Percentiles rank a stretch among this genome's conserved stretches.
Conservation (phyloP, 2,329 filamentous ascomycete genomes). For the Neodidymelliopsis sp. region DNA sequence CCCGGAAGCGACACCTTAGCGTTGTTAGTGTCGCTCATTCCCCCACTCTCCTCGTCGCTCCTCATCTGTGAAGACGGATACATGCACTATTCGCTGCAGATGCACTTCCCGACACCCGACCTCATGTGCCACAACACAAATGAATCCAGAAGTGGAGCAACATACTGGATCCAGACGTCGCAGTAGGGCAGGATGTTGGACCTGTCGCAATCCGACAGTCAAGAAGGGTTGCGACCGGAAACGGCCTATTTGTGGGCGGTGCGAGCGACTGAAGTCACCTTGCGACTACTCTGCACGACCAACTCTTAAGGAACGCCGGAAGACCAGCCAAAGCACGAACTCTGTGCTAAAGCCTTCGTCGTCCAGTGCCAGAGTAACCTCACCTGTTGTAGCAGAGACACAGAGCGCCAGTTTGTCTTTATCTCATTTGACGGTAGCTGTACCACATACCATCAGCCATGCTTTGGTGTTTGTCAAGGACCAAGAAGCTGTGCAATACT, state of each 20-base stretch:
- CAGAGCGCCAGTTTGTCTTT: background rate
- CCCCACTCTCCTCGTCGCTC: background rate
- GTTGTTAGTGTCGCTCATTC: background rate
- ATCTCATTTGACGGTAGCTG: background rate
- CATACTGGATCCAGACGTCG: constrained; percentile 1
- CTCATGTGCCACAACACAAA: constrained; percentile 1
- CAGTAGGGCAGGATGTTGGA: constrained; percentile 24
- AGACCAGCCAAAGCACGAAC: constrained; percentile 1
- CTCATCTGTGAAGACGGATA: background rate
- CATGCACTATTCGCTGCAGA: background rate
- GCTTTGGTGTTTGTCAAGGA: constrained; percentile 40
- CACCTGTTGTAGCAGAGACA: background rate
- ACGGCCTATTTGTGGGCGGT: constrained; percentile 22
- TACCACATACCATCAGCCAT: constrained; percentile 10
- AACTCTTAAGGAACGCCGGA: constrained; percentile 22
- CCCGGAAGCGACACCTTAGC: background rate
- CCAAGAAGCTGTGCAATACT: constrained; percentile 49
- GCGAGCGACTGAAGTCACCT: constrained; percentile 8
- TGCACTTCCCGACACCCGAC: background rate
- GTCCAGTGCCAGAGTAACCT: constrained; percentile 45
- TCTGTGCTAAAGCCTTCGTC: constrained; percentile 1
- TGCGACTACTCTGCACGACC: constrained; percentile 24
- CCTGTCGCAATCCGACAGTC: constrained; percentile 22
- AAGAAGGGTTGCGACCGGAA: constrained; percentile 25
- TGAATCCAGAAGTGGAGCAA: constrained; percentile 6